Evolutionary conservation across 805 yeast genomes (phyloP), one percentile per base, ranked within the genome.

Genomic region (Priceomyces fermenticarens): DNA sequence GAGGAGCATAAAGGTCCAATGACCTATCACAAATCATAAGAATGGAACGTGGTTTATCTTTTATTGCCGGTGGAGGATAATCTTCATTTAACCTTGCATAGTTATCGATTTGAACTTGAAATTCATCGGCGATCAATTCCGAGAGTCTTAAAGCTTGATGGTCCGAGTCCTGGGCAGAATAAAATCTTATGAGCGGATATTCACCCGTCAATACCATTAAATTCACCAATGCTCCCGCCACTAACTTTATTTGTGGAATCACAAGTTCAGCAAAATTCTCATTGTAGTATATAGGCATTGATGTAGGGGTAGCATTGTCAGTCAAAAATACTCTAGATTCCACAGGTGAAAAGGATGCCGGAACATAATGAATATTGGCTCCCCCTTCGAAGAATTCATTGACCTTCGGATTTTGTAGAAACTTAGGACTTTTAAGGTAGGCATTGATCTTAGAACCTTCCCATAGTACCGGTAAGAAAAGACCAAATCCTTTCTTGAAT

Each of bases 151-250:
- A 66, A 0, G 89, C 83, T 17, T 74, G 72, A 48, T 78, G 74
- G 25, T 65, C 58, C 8, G 72, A 69, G 30, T 77, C 65, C 12
- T 74, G 67, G 32, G 75, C 75, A 7, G 78, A 70, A 55, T 80
- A 83, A 62, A 79, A 87, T 49, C 99, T 72, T 14, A 93, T 78
- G 33, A 85, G 76, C 2, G 99, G 99, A 51, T 85, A 87, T 55
- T 90, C 97, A 10, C 95, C 95, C 1, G 93, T 80, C 8, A 85
- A 56, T 6, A 85, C 77, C 69, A 95, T 86, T 16, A 88, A 52
- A 48, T 83, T 79, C 25, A 88, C 79, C 49, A 93, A 67, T 15
- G 88, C 60, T 30, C 76, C 66, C 1, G 91, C 88, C 0, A 85
- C 78, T 38, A 62, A 62, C 13, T 72, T 65, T 11, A 88, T 70